A percentile compares a stretch with the other conserved stretches of the same genome.
phyloP scores from a whole-genome alignment of 2,329 filamentous ascomycete species.

The Ophiostoma himal-ulmi region DNA sequence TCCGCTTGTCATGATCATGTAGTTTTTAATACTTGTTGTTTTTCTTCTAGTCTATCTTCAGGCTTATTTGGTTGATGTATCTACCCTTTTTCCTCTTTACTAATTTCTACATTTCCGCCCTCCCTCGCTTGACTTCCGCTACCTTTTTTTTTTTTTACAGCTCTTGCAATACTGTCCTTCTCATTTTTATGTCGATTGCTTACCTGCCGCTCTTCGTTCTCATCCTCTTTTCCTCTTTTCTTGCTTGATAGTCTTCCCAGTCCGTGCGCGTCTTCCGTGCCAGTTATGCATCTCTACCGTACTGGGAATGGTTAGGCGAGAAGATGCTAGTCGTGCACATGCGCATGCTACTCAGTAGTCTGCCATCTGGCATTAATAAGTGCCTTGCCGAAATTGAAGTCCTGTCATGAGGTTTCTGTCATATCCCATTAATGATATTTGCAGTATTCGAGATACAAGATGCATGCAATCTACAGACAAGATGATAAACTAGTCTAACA shows the following conservation, averaged over 20 bases:
- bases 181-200: not conserved
- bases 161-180: not conserved
- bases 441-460: not conserved
- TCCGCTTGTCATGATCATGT: not conserved
- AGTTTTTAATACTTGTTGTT: not conserved
- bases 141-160: not conserved
- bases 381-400: not conserved
- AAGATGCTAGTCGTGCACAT: not conserved
- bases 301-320: constrained; percentile 6
- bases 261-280: constrained; percentile 3
- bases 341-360: not conserved
- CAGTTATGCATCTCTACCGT: not conserved
- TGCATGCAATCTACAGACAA: not conserved
- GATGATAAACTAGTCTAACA: not conserved
- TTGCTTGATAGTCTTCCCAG: not conserved
- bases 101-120: not conserved
- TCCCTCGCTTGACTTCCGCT: constrained; percentile 4
- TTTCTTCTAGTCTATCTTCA: not conserved
- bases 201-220: not conserved
- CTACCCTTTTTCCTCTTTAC: not conserved
- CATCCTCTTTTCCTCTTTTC: not conserved
- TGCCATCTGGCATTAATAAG: not conserved
- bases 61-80: not conserved
- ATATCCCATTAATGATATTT: not conserved
- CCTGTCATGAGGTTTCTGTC: constrained; percentile 1